phyloP scores from a whole-genome alignment of 1,139 yeast genomes.

The Taphrina populina region DNA sequence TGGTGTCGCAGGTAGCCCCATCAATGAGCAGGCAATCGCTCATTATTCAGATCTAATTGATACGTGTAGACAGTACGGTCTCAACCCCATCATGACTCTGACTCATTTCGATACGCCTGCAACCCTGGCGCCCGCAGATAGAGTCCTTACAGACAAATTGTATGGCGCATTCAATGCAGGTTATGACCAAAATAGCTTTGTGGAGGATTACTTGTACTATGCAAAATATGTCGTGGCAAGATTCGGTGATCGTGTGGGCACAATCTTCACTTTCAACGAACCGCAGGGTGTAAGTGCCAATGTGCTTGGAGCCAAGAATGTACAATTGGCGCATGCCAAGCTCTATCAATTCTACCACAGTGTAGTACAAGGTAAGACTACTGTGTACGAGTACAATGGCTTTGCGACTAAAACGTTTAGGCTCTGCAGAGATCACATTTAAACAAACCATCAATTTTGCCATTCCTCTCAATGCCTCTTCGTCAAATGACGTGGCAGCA shows the following conservation, averaged over 20 bases:
- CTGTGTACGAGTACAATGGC: constrained; percentile 15
- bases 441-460: constrained; percentile 44
- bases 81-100: constrained; percentile 47
- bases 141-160: constrained; percentile 43
- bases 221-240: constrained; percentile 46
- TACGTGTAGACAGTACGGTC: constrained; percentile 44
- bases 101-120: constrained; percentile 48
- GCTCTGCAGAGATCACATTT: neutral
- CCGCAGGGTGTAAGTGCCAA: constrained; percentile 42
- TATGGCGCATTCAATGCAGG: neutral
- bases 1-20: constrained; percentile 42
- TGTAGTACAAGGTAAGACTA: constrained; percentile 29
- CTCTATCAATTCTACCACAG: constrained; percentile 6
- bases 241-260: constrained; percentile 46
- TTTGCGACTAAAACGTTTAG: neutral
- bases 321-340: constrained; percentile 20
- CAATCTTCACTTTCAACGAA: constrained; percentile 48
- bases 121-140: constrained; percentile 41
- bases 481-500: constrained; percentile 44
- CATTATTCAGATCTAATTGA: constrained; percentile 48
- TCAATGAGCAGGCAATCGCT: constrained; percentile 46
- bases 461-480: constrained; percentile 39
- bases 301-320: constrained; percentile 24
- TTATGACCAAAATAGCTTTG: constrained; percentile 39
- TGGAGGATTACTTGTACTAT: constrained; percentile 46